Percentiles rank a stretch among this genome's conserved stretches.
phyloP scores from a whole-genome alignment of 2,329 filamentous ascomycete species.

The Aspergillus spinulosporus region DNA sequence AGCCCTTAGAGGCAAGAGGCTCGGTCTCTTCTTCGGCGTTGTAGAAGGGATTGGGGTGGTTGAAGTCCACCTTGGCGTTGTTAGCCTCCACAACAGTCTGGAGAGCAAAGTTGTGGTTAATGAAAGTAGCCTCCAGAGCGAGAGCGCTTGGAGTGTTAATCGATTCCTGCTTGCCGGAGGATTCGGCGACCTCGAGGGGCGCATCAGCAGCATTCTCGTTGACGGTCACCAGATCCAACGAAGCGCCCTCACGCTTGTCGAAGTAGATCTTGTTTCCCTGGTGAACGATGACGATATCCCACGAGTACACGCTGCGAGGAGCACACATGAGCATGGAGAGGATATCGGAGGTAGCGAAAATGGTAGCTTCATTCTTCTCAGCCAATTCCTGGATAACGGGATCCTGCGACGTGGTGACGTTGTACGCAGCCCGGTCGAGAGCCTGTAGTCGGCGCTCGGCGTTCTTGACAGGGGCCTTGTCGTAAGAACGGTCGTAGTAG shows the following conservation, averaged over 20 bases:
- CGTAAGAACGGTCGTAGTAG: constrained; percentile 94
- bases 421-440: constrained; percentile 93
- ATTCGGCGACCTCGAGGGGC: constrained; percentile 82
- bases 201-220: constrained; percentile 98
- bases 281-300: constrained; percentile 93
- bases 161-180: constrained; percentile 71
- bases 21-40: constrained; percentile 90
- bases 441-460: constrained; percentile 83
- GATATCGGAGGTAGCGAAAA: constrained; percentile 96
- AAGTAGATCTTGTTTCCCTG: constrained; percentile 97
- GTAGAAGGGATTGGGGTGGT: constrained; percentile 95
- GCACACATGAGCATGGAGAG: constrained; percentile 99
- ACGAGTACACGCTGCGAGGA: constrained; percentile 93
- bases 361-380: constrained; percentile 91
- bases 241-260: constrained; percentile 95
- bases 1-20: constrained; percentile 90
- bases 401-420: constrained; percentile 94
- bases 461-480: constrained; percentile 89
- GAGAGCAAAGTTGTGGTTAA: constrained; percentile 99
- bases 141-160: constrained; percentile 93
- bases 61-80: constrained; percentile 75
- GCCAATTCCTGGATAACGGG: constrained; percentile 96
- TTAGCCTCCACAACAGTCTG: constrained; percentile 88
- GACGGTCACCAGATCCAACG: constrained; percentile 95
- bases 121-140: constrained; percentile 96